Conservation (phyloP, 176 grass and related monocot species). For the Paspalum notatum region DNA sequence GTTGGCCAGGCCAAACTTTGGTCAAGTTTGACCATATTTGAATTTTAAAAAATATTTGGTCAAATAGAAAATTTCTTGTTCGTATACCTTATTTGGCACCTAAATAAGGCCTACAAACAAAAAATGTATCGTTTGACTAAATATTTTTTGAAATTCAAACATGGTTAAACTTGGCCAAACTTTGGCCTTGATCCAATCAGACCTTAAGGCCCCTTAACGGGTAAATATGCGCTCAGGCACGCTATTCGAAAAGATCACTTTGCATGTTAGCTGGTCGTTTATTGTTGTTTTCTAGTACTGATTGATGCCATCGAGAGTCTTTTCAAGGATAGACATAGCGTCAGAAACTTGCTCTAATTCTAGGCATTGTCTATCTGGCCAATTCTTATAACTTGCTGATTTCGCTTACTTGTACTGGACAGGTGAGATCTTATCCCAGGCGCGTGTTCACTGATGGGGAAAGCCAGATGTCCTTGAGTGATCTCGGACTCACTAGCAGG, state of each 20-base stretch:
- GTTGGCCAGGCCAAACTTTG: too few species aligned
- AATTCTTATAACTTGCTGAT: neutral
- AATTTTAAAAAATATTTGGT: too few species aligned
- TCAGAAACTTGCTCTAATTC: constrained; percentile 3
- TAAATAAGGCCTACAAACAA: too few species aligned
- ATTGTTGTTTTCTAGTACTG: neutral
- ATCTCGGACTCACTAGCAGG: constrained; percentile 82
- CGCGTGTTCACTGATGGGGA: constrained; percentile 69
- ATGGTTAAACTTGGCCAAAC: too few species aligned
- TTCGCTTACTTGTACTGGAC: neutral
- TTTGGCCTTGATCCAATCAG: too few species aligned
- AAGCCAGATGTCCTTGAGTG: constrained; percentile 62
- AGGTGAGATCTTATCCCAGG: constrained; percentile 92
- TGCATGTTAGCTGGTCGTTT: neutral
- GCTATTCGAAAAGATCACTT: neutral
- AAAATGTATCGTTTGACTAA: too few species aligned
- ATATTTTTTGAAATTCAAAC: too few species aligned
- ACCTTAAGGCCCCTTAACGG: too few species aligned
- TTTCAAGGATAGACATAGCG: neutral
- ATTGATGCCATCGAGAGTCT: neutral
- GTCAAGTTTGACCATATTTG: too few species aligned
- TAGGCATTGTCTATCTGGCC: neutral
- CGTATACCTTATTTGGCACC: too few species aligned
- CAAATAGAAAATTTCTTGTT: too few species aligned
- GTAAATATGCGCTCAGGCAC: too few species aligned